phyloP scores from a whole-genome alignment of 257 asterid genomes.

The Parsonsia alboflavescens region DNA sequence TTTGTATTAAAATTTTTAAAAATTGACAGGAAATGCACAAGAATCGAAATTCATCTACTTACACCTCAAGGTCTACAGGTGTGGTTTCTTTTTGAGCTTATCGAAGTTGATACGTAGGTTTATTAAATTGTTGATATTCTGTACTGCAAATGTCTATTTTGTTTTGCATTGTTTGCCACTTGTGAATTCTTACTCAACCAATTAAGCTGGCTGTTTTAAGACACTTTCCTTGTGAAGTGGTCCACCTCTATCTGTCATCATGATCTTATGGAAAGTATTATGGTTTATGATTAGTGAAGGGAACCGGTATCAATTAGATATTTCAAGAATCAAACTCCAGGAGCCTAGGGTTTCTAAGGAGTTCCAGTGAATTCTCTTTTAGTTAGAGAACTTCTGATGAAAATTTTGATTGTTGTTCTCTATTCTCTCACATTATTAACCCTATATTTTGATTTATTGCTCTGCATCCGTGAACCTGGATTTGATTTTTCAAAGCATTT shows the following conservation, averaged over 20 bases:
- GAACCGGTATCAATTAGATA: no score
- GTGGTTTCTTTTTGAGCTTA: conserved; percentile 12
- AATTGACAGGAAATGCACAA: conserved; percentile 73
- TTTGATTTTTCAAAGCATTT: not conserved
- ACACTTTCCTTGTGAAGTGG: not conserved
- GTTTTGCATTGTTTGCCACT: not conserved
- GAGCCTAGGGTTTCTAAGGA: no score
- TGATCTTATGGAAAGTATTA: not conserved
- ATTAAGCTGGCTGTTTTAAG: not conserved
- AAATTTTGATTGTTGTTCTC: not conserved
- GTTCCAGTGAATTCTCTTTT: no score
- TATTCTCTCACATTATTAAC: not conserved
- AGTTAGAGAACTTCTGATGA: no score
- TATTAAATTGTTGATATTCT: conserved; percentile 6
- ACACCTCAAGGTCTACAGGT: conserved; percentile 95
- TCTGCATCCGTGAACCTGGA: not conserved
- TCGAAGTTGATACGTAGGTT: not conserved
- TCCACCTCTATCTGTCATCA: not conserved
- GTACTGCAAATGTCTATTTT: not conserved
- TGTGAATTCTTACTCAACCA: not conserved
- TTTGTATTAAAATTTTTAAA: not conserved
- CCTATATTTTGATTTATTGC: not conserved
- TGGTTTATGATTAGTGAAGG: no score
- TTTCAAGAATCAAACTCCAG: no score
- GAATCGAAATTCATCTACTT: conserved; percentile 83